Evolutionary conservation across 2,329 filamentous ascomycete genomes (phyloP).

Genomic region (Colletotrichum cordylinicola): DNA sequence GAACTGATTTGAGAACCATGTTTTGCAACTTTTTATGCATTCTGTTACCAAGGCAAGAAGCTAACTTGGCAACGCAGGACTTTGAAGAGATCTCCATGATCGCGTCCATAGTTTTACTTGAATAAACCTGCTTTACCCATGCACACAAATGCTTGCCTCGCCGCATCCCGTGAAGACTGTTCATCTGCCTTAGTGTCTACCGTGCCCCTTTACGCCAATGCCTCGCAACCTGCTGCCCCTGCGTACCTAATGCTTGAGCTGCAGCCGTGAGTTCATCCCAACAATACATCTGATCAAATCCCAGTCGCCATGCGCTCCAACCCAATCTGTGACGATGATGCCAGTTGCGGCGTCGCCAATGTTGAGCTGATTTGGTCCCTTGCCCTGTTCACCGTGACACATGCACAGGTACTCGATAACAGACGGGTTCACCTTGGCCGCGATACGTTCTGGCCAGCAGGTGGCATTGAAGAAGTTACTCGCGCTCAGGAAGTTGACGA

Average conservation of each 20-base stretch:
- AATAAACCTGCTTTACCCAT: not conserved
- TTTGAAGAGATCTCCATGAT: not conserved
- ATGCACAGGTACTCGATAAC: constrained; percentile 68
- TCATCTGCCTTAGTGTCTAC: not conserved
- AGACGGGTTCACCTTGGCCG: constrained; percentile 84
- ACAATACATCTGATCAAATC: constrained; percentile 87
- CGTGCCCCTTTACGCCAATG: not conserved
- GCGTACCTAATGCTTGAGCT: constrained; percentile 46
- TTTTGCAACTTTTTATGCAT: constrained; percentile 4
- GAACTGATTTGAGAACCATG: constrained; percentile 56
- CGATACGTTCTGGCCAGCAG: constrained; percentile 94
- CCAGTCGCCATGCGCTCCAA: constrained; percentile 87
- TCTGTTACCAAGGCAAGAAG: not conserved
- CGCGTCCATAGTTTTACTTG: not conserved
- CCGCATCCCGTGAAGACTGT: not conserved
- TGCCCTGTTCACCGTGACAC: constrained; percentile 57
- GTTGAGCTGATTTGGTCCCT: constrained; percentile 53
- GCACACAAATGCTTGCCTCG: not conserved
- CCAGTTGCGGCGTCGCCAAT: constrained; percentile 81
- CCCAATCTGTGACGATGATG: constrained; percentile 92
- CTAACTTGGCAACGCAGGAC: constrained; percentile 4
- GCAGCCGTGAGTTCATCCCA: constrained; percentile 82
- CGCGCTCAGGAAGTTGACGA: constrained; percentile 88
- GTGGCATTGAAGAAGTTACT: constrained; percentile 93
- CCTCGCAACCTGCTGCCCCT: not conserved